Evolutionary conservation across 805 yeast species (phyloP), one percentile per base, ranked within the genome.

Genomic region (Kazachstania psychrophila): DNA sequence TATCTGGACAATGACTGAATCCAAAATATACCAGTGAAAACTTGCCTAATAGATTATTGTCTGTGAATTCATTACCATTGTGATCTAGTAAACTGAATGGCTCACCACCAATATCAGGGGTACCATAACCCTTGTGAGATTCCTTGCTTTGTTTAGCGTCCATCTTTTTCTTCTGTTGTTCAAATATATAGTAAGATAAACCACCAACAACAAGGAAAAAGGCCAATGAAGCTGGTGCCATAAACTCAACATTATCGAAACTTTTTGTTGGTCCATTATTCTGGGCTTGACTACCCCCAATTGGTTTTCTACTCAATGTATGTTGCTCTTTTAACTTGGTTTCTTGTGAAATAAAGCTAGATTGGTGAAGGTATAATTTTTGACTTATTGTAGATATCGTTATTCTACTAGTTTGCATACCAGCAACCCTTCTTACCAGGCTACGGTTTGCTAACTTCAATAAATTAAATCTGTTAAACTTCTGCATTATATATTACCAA

Each of bases 1-100:
- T 88, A 62, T 92, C 98, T 6, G 98, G 98, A 64, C 98, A 92
- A 62, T 88, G 88, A 4, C 96, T 83, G 66, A 92, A 92, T 0
- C 98, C 98, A 62, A 92, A 92, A 59, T 92, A 92, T n/a, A 89
- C 60, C 31, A 92, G 65, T 9, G 89, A 75, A 61, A 87, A 92
- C 56, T 75, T 79, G 23, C 88, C 92, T 43, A 72, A 61, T 52
- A 92, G 64, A 48, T 89, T 70, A 43, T 84, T 68, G 19, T 86
- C 77, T 1, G 96, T 86, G 60, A 92, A 92, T 14, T 57, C 60
- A 19, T 79, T 61, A 26, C 88, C 87, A 36, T 86, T 62, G 23
- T 72, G 69, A 56, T 89, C 95, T 7, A 72, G 62, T 43, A 92
- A 64, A 39, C 70, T 64, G 60, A 92, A 92, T 10, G 86, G 80